Conservation (phyloP, 176 grass and related monocot genomes). For the Triticum aestivum region DNA sequence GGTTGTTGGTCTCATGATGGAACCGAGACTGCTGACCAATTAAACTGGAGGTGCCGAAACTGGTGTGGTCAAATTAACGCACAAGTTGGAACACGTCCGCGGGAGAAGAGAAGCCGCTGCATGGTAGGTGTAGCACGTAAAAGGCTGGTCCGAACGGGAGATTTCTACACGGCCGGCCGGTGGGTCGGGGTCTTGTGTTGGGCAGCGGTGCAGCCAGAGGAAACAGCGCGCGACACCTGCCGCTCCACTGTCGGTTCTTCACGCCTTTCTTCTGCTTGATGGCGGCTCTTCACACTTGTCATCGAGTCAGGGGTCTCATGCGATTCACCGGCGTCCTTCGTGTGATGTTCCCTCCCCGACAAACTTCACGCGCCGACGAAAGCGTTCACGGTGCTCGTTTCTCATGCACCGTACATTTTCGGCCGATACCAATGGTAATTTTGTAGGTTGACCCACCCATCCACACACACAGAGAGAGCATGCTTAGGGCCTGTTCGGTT, state of each 20-base stretch:
- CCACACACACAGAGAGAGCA: no score
- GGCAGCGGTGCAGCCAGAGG: neutral
- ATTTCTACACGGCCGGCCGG: neutral
- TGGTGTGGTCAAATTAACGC: neutral
- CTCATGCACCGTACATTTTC: no score
- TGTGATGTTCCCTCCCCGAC: neutral
- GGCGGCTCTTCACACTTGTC: neutral
- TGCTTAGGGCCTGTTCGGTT: no score
- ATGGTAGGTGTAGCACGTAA: neutral
- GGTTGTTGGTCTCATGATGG: neutral
- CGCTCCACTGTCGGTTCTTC: neutral
- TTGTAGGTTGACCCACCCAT: no score
- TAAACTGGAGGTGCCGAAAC: neutral
- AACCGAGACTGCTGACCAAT: neutral
- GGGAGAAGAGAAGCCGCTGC: neutral
- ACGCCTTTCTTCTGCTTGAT: neutral
- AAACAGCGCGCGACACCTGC: neutral
- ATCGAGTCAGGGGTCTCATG: neutral
- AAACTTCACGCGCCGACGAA: neutral
- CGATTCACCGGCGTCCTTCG: neutral
- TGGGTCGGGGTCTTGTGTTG: neutral
- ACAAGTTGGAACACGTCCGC: neutral
- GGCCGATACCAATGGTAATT: no score
- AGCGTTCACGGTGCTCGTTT: neutral
- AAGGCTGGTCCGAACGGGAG: neutral